Base-by-base conservation (phyloP, 2,329 filamentous ascomycete genomes). In the Fusarium armeniacum region DNA sequence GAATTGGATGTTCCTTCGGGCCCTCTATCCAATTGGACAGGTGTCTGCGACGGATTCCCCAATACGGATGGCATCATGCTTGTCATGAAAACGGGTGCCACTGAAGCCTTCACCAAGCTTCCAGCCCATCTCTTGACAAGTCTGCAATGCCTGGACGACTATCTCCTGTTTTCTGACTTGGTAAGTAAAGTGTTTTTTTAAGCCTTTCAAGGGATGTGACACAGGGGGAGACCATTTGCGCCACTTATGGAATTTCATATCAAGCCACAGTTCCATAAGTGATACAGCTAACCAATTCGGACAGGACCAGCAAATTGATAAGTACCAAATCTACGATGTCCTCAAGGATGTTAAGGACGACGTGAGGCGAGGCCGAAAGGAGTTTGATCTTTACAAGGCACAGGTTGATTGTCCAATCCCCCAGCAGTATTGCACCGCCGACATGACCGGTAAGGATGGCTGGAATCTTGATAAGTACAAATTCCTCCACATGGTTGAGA, bases 381-480 rank as follows among this genome's bases (percentile, higher is more conserved):
- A 85, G 63, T 86, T 86, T 66, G 76, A 81, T 41, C 78, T 85
- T 10, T 85, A 85, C 69, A 77, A 81, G 26, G 76, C 78, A 15
- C 83, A 85, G 69, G 77, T 81, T 52, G 76, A 82, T 56, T 86
- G 85, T 53, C 81, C 83, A 40, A 78, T 82, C 32, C 80, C 82
- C 5, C 82, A 84, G 38, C 82, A 83, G 70, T 81, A 84, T 44
- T 83, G 84, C 63, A 78, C 74, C 1, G 58, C 59, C 11, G 72
- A 71, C 9, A 73, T 77, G 68, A 65, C 35, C 24, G 49, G 49
- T 24, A 51, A 71, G 57, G 80, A 76, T 43, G 81, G 80, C 13
- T 89, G 86, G 86, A 81, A 81, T 52, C 77, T 89, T 66, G 87
- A 89, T 76, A 88, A 88, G 78, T 89, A 87, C 79, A 89, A 89